Base-by-base conservation (phyloP, 1,284 basidiomycete genomes). In the Ustilago hordei region DNA sequence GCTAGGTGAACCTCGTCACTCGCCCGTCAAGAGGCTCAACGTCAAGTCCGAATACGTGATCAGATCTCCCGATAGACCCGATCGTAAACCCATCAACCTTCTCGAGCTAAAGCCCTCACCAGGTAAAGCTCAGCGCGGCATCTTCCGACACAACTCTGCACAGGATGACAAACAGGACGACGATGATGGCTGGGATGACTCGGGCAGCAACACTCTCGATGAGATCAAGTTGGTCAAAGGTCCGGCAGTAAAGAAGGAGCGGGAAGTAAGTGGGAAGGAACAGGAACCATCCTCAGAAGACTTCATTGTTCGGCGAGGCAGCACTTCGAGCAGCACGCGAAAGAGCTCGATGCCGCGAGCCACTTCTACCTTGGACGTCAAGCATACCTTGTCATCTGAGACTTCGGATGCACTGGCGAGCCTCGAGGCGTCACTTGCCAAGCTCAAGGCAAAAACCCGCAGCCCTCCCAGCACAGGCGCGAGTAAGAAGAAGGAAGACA, bases 1-100 rank as follows among this genome's bases (percentile, higher is more conserved):
- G 39, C 52, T 76, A 17, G 74, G 74, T 4, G 74, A 76, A 36
- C 62, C 69, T 13, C 28, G 74, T n/a, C 74, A 76, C 31, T 76
- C 74, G 23, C 74, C 74, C 13, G 69, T 76, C 59, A 76, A 76
- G 60, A 64, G 74, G 8, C 61, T 76, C 38, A 64, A 71, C 31
- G 36, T 65, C 45, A 76, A 76, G 32, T 63, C 69, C 38, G 69
- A 68, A 35, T 76, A 64, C 60, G 47, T 76, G 56, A 64, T 69
- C 39, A 64, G 65, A 12, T 76, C 74, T 4, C 69, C 65, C 2
- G 74, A 76, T 32, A 61, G 74, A 41, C 74, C 69, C 13, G 74
- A 72, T 57, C 71, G 68, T 23, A 79, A 74, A 32, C 78, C 78
- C 2, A 76, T 79, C 62, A 74, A 79, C 41, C 66, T 79, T 6